Base-by-base conservation (phyloP, 164 flowering plant species). In the Macadamia integrifolia region DNA sequence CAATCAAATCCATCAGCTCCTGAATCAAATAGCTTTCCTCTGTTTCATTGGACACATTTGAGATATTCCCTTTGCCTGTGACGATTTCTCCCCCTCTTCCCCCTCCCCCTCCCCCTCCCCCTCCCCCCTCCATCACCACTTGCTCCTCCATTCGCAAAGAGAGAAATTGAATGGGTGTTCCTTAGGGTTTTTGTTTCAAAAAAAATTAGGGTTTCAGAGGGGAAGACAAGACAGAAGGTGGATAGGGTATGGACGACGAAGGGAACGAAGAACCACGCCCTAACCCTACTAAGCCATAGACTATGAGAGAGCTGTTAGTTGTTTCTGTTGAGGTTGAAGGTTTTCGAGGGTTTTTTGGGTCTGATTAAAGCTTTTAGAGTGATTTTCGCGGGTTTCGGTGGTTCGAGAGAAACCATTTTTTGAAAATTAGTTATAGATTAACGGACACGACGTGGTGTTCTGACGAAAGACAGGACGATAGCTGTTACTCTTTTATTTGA, bases 1-100 rank as follows among this genome's bases (percentile, higher is more conserved):
- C 88, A 29, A 87, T 79, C 11, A 83, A 49, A 17, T 70, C 76
- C 43, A 80, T 72, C n/a, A 86, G 15, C 1, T 76, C 90, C 29
- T 72, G 71, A 35, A 83, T 70, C 71, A 78, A 69, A 69, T 66
- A 62, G 18, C 18, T 59, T 23, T 72, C 76, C 29, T 69, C 74
- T 67, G 42, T 40, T 30, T 7, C 1, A 29, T 2, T 23, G 17
- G 57, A 57, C 14, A 15, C 58, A 60, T 65, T 69, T 15, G 75
- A 61, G 15, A 44, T 17, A 43, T 62, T 52, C 12, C 43, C 62
- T 53, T 46, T 62, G 48, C 65, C 65, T 48, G 18, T 40, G 23
- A 10, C 31, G 1, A 35, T 68, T 10, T 49, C 60, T 18, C 50
- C 71, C 56, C 66, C 74, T 62, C 67, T 69, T 61, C 62, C 71